Base-by-base conservation (phyloP, 2,329 filamentous ascomycete genomes). In the Colletotrichum sp. region DNA sequence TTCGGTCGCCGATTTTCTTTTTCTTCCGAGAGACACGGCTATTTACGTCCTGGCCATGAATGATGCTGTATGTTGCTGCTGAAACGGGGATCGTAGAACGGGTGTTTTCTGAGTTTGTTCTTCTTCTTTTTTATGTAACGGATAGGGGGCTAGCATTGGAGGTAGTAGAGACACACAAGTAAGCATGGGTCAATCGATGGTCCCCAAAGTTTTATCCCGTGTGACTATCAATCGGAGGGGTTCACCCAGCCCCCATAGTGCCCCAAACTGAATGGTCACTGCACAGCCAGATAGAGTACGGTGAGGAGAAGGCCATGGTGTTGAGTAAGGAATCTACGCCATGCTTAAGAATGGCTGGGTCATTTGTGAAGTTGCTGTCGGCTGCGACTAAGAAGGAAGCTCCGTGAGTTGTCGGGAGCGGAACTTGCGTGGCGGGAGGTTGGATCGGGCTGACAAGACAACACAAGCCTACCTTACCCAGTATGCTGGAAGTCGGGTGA, bases 1-100 rank as follows among this genome's bases (percentile, higher is more conserved):
- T 72, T 73, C 52, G 59, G 60, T 75, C 66, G 34, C 36, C 52
- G 39, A 21, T 59, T 28, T 57, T 75, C 16, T 62, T 63, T 28
- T 69, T 65, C 60, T 39, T 64, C 39, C 34, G 62, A 71, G 57
- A 68, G 71, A 66, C n/a, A 69, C 59, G 76, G 64, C 34, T 67
- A 18, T 64, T 75, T 49, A 75, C 67, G 66, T 72, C 52, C 49
- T 59, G 72, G 72, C 63, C 66, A 71, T 68, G 72, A 75, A 67
- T 72, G 75, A 66, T 72, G 75, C 36, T 76, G 55, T 71, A 76
- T 67, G 71, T 75, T 49, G 65, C 57, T 76, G 71, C 59, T 74
- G 71, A 75, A 72, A 62, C 30, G 63, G 57, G 59, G 36, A 67
- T 57, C 57, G 72, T 72, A 72, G 69, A 75, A 66, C 24, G 69